Evolutionary conservation across 257 asterid species (phyloP).

Genomic region (Nicotiana paniculata): DNA sequence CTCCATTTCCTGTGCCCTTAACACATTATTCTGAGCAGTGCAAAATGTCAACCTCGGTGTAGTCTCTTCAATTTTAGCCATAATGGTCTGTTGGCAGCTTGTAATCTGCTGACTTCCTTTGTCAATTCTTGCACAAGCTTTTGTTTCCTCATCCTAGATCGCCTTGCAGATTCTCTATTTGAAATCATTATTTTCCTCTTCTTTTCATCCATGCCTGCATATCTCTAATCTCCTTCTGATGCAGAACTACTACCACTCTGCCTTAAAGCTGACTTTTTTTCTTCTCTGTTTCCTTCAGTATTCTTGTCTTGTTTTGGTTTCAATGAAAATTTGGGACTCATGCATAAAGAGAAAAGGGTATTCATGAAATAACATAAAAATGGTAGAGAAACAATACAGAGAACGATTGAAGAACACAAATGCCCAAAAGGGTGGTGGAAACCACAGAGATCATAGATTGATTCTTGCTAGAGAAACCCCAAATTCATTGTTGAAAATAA

Average conservation of each 20-base stretch:
- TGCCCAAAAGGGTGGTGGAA: conserved; percentile 13
- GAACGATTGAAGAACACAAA: conserved; percentile 37
- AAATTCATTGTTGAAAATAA: background rate
- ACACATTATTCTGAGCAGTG: conserved; percentile 44
- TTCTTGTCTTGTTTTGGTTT: no score
- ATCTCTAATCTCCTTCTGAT: conserved; percentile 2
- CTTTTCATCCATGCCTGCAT: conserved; percentile 10
- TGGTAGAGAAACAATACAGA: no score
- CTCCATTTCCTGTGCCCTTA: conserved; percentile 49
- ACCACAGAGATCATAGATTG: conserved; percentile 22
- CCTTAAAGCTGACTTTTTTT: conserved; percentile 21
- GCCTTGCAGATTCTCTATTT: conserved; percentile 15
- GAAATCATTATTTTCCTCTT: conserved; percentile 17
- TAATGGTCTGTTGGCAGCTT: conserved; percentile 35
- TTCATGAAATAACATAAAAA: conserved; percentile 22
- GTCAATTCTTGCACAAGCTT: background rate
- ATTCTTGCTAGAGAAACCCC: conserved; percentile 5
- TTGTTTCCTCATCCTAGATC: conserved; percentile 12
- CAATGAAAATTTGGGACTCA: no score
- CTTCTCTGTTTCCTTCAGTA: background rate
- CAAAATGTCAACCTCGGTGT: conserved; percentile 13
- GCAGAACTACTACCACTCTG: conserved; percentile 9
- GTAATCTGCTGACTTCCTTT: conserved; percentile 14
- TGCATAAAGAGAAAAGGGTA: background rate
- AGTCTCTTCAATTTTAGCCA: conserved; percentile 37